A percentile compares a stretch with the other conserved stretches of the same genome.
Evolutionary conservation across 768 basidiomycete genomes (phyloP).

Genomic region (Leccinum broughii): DNA sequence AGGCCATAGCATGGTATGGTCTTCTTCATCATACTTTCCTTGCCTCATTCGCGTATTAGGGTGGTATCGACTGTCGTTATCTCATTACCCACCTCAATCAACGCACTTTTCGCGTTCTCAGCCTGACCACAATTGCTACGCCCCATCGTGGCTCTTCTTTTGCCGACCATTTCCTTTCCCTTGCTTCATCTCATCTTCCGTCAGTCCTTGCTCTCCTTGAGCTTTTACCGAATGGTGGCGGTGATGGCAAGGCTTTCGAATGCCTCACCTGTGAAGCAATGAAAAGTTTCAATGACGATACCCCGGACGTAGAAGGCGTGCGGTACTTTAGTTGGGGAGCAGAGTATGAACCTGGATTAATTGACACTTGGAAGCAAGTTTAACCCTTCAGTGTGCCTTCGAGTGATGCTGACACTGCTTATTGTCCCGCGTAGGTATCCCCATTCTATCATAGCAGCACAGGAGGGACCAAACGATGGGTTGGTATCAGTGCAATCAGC

Average conservation of each 20-base stretch:
- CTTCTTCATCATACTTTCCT: not conserved
- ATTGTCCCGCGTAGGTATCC: constrained; percentile 46
- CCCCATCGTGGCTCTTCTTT: constrained; percentile 95
- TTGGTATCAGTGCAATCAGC: constrained; percentile 87
- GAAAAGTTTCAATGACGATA: constrained; percentile 84
- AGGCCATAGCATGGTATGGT: constrained; percentile 77
- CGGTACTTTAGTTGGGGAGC: constrained; percentile 97
- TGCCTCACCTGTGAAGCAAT: constrained; percentile 83
- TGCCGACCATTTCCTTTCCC: constrained; percentile 83
- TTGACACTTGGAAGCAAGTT: constrained; percentile 81
- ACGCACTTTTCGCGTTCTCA: constrained; percentile 77
- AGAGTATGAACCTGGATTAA: constrained; percentile 79
- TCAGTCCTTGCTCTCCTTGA: constrained; percentile 75
- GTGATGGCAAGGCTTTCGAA: constrained; percentile 93
- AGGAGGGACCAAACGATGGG: constrained; percentile 94
- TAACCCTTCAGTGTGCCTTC: not conserved
- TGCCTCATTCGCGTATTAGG: constrained; percentile 46
- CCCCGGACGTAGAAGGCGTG: constrained; percentile 75
- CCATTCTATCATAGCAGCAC: constrained; percentile 76
- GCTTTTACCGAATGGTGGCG: constrained; percentile 86
- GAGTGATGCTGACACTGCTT: not conserved
- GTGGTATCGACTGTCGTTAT: constrained; percentile 90
- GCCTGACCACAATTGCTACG: constrained; percentile 91
- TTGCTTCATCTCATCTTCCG: constrained; percentile 68
- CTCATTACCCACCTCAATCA: constrained; percentile 82